A percentile compares a stretch with the other conserved stretches of the same genome.
phyloP scores from a whole-genome alignment of 2,329 filamentous ascomycete genomes.

The Phialocephala sp. region DNA sequence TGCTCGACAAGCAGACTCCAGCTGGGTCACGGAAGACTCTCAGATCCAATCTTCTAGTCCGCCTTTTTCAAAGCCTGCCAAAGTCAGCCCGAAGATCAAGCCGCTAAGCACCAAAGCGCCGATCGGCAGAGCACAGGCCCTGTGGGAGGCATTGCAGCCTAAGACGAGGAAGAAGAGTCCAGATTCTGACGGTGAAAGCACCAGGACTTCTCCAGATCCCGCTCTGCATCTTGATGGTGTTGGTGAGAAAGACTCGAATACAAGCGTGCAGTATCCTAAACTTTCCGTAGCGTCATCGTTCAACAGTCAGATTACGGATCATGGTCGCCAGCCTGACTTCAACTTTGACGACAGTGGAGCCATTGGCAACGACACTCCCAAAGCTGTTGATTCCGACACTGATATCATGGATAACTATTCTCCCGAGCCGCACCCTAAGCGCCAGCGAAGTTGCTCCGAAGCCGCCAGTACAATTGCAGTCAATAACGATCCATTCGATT shows the following conservation, averaged over 20 bases:
- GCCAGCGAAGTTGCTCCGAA: background rate
- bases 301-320: constrained; percentile 50
- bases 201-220: constrained; percentile 14
- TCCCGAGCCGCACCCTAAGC: constrained; percentile 9
- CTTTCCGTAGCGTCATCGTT: constrained; percentile 45
- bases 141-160: constrained; percentile 31
- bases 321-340: constrained; percentile 56
- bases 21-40: constrained; percentile 19
- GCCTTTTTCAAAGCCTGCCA: background rate
- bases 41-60: constrained; percentile 11
- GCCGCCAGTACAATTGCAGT: background rate
- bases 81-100: constrained; percentile 5
- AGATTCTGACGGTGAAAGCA: constrained; percentile 15
- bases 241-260: constrained; percentile 23
- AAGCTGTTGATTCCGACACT: constrained; percentile 19
- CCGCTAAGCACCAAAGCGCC: background rate
- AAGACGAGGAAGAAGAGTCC: constrained; percentile 17
- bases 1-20: constrained; percentile 18
- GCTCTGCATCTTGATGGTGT: constrained; percentile 20
- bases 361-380: constrained; percentile 24
- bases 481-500: background rate
- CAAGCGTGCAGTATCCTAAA: constrained; percentile 42
- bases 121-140: constrained; percentile 28
- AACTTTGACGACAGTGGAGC: constrained; percentile 43
- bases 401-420: background rate